Base-by-base conservation (phyloP, 2,329 filamentous ascomycete species). In the Dactylonectria estremocensis region DNA sequence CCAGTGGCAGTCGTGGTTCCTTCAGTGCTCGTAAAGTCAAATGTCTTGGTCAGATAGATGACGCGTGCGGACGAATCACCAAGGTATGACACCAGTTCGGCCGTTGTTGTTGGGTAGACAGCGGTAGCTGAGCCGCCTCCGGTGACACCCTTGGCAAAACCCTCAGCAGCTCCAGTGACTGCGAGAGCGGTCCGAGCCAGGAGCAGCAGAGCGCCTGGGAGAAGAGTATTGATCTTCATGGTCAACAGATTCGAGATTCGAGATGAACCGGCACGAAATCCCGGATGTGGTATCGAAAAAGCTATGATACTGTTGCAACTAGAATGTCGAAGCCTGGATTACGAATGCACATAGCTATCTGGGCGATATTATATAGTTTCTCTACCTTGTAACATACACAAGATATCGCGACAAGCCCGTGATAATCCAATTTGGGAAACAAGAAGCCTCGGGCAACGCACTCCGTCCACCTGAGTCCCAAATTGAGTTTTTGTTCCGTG, bases 31-130 rank as follows among this genome's bases (percentile, higher is more conserved):
- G 81, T 85, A 81, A 88, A 90, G 79, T 89, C 84, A 72, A 85
- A 85, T 31, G 82, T 83, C 73, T 88, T 86, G 74, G 83, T 83
- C 24, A 91, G 80, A 60, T 91, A 83, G 70, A 91, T 90, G 67
- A 87, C 85, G 24, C 88, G 85, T 10, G 88, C 72, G 24, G 80
- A 77, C 61, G 78, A 79, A 75, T 90, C 87, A n/a, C 82, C 81
- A 6, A 91, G 84, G 79, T 89, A 91, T 48, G 81, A 84, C 76
- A 86, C 85, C 48, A 91, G 84, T 83, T 92, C 81, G 24, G 80
- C 83, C 43, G 78, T 89, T 50, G 83, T 85, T 10, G 76, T 80
- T 6, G 88, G 88, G 68, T 87, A 86, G 9, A 86, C 86, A 31
- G 87, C 77, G 20, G 83, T 79, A 28, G 86, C 88, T 65, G 74